Base-by-base conservation (phyloP, 345 rosid species). In the Mangifera indica region DNA sequence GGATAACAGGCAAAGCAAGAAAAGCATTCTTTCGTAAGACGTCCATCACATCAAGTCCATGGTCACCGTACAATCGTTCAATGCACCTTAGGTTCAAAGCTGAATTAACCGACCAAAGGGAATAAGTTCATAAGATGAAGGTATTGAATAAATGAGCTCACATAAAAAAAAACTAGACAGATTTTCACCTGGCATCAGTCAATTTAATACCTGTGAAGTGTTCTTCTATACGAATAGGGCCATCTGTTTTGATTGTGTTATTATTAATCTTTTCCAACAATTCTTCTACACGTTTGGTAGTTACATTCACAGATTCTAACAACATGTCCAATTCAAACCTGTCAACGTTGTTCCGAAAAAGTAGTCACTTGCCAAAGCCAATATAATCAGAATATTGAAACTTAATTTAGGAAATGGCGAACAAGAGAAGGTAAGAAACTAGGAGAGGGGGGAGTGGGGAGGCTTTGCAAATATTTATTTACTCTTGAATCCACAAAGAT, bases 181-280 rank as follows among this genome's bases (percentile, higher is more conserved):
- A 37, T 37, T 4, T 37, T 29, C 32, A 29, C 32, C 32, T 29
- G 32, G 32, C 32, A 29, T 29, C 3, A 3, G 32, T 29, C 32
- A 29, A 37, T 37, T 37, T 4, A 5, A 37, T 4, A 37, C 40
- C 40, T 4, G 5, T 37, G 7, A 37, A 37, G 40, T 37, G 7
- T 4, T 37, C 40, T 6, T 37, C 7, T 37, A 37, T 0, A 37
- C 7, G 40, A 6, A 37, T 4, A 6, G 40, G 40, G 40, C 7
- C 40, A 89, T 87, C 74, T 86, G 85, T 26, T 89, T 69, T 14
- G 98, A 90, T 67, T 91, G 91, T 68, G 92, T 85, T 77, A 85
- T 95, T 7, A 91, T 97, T 70, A 95, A 89, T 83, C 95, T 83
- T 61, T 92, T 87, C 93, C 95, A 89, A 60, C 97, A 91, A 75